These are phyloP conservation scores for Cryphonectria naterciae DNA, from an alignment of 2,329 filamentous ascomycete genomes.

Conservation along the genomic window DNA sequence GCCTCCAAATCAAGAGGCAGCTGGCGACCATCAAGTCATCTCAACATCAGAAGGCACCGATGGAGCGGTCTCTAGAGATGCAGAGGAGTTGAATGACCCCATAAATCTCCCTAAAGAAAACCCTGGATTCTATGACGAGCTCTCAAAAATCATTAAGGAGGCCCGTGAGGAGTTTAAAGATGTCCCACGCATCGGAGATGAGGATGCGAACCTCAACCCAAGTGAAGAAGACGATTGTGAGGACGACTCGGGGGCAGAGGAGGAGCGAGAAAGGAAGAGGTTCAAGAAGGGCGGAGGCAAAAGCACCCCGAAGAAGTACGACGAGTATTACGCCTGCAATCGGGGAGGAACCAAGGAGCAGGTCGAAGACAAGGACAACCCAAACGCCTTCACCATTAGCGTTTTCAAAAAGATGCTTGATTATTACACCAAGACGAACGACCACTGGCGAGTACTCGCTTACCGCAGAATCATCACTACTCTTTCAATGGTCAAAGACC, in stretches of 20 bases:
- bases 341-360: slow-evolving; percentile 51
- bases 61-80: slow-evolving; percentile 12
- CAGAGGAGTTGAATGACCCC: slow-evolving; percentile 3
- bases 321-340: slow-evolving; percentile 60
- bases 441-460: slow-evolving; percentile 74
- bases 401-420: slow-evolving; percentile 78
- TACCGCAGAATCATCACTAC: slow-evolving; percentile 80
- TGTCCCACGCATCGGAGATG: slow-evolving; percentile 55
- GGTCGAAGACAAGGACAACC: slow-evolving; percentile 53
- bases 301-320: slow-evolving; percentile 41
- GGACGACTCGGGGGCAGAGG: slow-evolving; percentile 32
- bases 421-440: slow-evolving; percentile 75
- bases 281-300: slow-evolving; percentile 30
- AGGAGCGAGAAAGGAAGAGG: slow-evolving; percentile 33
- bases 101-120: background rate
- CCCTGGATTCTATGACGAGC: slow-evolving; percentile 50
- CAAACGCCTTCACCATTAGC: slow-evolving; percentile 76
- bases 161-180: slow-evolving; percentile 60
- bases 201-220: slow-evolving; percentile 47
- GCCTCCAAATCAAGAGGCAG: background rate
- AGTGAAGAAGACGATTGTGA: slow-evolving; percentile 31
- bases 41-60: background rate
- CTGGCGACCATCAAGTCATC: too few relatives aligned
- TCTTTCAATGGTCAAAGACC: slow-evolving; percentile 64
- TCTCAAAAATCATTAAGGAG: slow-evolving; percentile 68